Conservation (phyloP, 148 eudicot species). For the Polygonum maritimum region DNA sequence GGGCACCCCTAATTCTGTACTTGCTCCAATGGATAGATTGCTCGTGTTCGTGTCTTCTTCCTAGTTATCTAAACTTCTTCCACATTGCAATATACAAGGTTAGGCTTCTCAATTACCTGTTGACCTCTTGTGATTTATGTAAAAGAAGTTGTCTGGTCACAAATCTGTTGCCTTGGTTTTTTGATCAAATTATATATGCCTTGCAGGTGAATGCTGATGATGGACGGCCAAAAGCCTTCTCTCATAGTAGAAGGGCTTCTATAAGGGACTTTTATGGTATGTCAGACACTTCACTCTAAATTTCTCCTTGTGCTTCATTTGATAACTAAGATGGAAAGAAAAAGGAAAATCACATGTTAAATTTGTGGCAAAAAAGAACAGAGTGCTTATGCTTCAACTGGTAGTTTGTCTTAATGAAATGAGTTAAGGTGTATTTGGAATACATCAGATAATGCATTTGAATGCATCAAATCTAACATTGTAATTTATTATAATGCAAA, state of each 20-base stretch:
- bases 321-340: neutral
- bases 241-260: constrained; percentile 44
- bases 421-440: neutral
- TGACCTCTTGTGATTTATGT: neutral
- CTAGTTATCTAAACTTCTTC: constrained; percentile 41
- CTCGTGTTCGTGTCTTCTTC: constrained; percentile 43
- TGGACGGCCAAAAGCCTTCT: constrained; percentile 30
- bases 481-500: too few species aligned
- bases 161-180: neutral
- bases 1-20: constrained; percentile 41
- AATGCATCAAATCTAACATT: too few species aligned
- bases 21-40: constrained; percentile 53
- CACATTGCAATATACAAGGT: constrained; percentile 49
- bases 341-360: neutral
- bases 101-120: neutral
- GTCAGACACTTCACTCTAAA: neutral
- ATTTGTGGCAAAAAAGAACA: neutral
- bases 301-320: neutral
- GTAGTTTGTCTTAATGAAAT: neutral
- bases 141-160: neutral
- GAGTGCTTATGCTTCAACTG: neutral
- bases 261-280: constrained; percentile 47
- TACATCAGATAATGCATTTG: too few species aligned
- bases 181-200: neutral
- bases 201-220: constrained; percentile 47